These are phyloP conservation scores for Phyllosticta capitalensis DNA, from an alignment of 2,329 filamentous ascomycete species.

Conservation along the genomic window DNA sequence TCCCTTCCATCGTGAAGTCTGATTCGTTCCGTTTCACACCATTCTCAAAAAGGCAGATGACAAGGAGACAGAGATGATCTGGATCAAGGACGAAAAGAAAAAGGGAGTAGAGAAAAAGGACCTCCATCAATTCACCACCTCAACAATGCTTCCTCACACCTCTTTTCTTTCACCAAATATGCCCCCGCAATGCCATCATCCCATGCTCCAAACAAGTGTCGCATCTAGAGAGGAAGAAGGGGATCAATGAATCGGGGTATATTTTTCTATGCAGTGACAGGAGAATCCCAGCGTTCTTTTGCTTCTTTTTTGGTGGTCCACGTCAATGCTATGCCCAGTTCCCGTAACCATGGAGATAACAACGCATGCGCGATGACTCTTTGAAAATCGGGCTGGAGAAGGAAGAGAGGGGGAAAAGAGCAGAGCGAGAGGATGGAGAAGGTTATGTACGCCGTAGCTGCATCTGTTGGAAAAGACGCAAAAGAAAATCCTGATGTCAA, in stretches of 20 bases:
- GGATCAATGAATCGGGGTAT: neutral
- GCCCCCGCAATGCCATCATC: neutral
- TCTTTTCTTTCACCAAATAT: no score
- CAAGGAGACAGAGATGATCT: no score
- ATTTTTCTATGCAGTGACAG: neutral
- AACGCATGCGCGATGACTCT: neutral
- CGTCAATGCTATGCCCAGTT: neutral
- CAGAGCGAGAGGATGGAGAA: neutral
- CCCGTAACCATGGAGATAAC: neutral
- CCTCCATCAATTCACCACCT: neutral
- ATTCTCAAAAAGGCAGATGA: no score
- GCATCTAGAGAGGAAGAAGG: neutral
- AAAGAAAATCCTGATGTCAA: neutral
- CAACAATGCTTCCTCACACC: neutral
- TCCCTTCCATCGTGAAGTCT: no score
- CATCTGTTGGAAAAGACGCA: neutral
- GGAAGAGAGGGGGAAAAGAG: neutral
- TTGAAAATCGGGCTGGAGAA: neutral
- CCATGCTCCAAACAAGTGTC: neutral
- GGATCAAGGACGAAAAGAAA: no score
- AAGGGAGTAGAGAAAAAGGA: no score
- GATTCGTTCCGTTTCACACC: no score
- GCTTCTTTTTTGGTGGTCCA: neutral
- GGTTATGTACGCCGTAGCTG: neutral
- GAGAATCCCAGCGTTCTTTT: neutral